Evolutionary conservation across 768 basidiomycete species (phyloP), one percentile per base, ranked within the genome.

Genomic region (Lactifluus hygrophoroides): DNA sequence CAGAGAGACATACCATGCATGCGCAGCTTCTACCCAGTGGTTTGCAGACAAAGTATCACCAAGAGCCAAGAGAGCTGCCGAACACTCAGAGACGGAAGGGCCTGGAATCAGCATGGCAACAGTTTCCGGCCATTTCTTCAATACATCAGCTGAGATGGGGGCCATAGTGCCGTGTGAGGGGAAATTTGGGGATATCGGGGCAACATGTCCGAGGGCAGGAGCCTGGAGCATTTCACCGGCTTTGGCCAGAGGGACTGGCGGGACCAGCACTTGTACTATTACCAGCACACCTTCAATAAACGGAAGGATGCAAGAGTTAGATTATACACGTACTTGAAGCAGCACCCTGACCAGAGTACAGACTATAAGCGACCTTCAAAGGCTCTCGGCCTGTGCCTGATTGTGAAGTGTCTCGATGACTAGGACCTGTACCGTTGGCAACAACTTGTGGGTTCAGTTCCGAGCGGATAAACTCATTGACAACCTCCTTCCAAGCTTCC

Each of bases 401-500:
- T 48, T 64, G 32, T 19, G 66, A 59, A 13, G 52, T 64, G 13
- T 64, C 69, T 27, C 65, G 64, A 57, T 65, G 58, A 53, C 37
- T 51, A 50, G 56, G 28, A 21, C 35, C 56, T 25, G 34, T 62
- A 50, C 63, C 55, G 37, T 53, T 50, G 13, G 68, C 44, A 35
- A 51, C 69, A 19, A 73, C 71, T 45, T 73, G 75, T 6, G 69
- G 66, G 1, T 80, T 80, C 3, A 98, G 74, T 67, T 96, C 95
- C 16, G 80, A 76, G 34, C 80, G 81, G 35, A 94, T 69, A 66
- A 98, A 99, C 59, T 94, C 90, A 44, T 79, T 81, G 0, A 91
- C 88, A 13, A 87, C 88, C 60, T 93, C 91, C 66, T 89, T 90
- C 93, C 93, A 98, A 2, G 90, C 78, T 28, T 96, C 94, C 65